Conservation (phyloP, 2,329 filamentous ascomycete genomes). For the Camillea tinctor region DNA sequence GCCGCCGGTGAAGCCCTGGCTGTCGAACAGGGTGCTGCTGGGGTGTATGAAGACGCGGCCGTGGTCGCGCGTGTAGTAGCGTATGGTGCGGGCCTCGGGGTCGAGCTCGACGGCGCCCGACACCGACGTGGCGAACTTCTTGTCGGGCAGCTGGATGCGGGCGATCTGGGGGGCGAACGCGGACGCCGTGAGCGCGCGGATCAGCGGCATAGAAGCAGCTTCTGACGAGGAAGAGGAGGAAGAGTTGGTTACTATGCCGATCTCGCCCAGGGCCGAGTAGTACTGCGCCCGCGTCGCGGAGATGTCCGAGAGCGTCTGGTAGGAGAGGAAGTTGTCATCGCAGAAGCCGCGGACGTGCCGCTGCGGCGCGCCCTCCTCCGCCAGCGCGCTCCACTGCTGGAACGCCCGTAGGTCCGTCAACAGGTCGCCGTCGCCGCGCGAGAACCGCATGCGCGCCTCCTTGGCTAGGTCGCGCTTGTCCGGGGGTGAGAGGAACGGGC, state of each 20-base stretch:
- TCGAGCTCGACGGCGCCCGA: slow-evolving; percentile 91
- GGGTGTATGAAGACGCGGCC: slow-evolving; percentile 93
- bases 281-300: slow-evolving; percentile 84
- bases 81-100: slow-evolving; percentile 87
- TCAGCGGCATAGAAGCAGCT: slow-evolving; percentile 44
- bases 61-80: slow-evolving; percentile 85
- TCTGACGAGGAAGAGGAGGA: no score
- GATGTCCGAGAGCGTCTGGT: slow-evolving; percentile 84
- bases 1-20: slow-evolving; percentile 72
- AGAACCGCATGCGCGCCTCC: slow-evolving; percentile 72
- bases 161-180: slow-evolving; percentile 84
- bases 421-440: slow-evolving; percentile 77
- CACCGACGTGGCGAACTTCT: slow-evolving; percentile 86
- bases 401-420: slow-evolving; percentile 84
- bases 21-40: slow-evolving; percentile 79
- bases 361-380: slow-evolving; percentile 55
- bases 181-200: slow-evolving; percentile 69
- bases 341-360: slow-evolving; percentile 74
- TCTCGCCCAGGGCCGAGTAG: slow-evolving; percentile 79
- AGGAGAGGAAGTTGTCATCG: slow-evolving; percentile 79
- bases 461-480: slow-evolving; percentile 82
- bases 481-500: slow-evolving; percentile 81
- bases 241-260: slow-evolving; percentile 69
- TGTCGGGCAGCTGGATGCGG: slow-evolving; percentile 89
- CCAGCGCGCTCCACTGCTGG: slow-evolving; percentile 74